A percentile compares a stretch with the other conserved stretches of the same genome.
These are phyloP conservation scores for Annona cherimola DNA, from an alignment of 164 flowering plant genomes.

Conservation along the genomic window DNA sequence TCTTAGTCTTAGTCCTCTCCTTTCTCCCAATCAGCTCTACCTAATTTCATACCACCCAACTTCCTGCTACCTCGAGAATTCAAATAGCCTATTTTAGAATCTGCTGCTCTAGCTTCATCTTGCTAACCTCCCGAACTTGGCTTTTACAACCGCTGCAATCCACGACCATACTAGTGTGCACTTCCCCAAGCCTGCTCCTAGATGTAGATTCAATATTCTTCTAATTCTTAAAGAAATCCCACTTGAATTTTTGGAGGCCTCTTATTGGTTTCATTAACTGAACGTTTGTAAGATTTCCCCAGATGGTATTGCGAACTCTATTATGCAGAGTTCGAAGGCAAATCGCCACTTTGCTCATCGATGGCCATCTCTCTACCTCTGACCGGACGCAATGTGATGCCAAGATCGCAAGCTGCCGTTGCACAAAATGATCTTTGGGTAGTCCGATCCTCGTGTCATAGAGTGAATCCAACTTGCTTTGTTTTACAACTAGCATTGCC, in stretches of 20 bases:
- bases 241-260: not conserved
- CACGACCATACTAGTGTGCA: not conserved
- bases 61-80: too few relatives aligned
- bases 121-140: not conserved
- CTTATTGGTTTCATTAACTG: not conserved
- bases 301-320: conserved; percentile 46
- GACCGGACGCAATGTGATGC: conserved; percentile 84
- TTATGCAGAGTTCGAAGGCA: conserved; percentile 45
- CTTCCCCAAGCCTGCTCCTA: not conserved
- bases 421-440: conserved; percentile 56
- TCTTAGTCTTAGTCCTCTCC: too few relatives aligned
- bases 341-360: too few relatives aligned
- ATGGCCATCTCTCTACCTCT: conserved; percentile 70
- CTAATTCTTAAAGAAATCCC: too few relatives aligned
- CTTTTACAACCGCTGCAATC: not conserved
- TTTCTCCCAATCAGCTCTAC: too few relatives aligned
- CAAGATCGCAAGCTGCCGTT: conserved; percentile 31
- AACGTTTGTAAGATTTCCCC: conserved; percentile 40
- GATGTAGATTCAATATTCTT: not conserved
- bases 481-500: conserved; percentile 75
- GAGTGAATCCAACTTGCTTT: conserved; percentile 49
- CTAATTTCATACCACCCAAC: too few relatives aligned
- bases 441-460: conserved; percentile 68
- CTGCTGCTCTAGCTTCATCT: not conserved
- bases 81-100: not conserved